Base-by-base conservation (phyloP, 495 filamentous ascomycete genomes). In the Opeltia flavorubescens region DNA sequence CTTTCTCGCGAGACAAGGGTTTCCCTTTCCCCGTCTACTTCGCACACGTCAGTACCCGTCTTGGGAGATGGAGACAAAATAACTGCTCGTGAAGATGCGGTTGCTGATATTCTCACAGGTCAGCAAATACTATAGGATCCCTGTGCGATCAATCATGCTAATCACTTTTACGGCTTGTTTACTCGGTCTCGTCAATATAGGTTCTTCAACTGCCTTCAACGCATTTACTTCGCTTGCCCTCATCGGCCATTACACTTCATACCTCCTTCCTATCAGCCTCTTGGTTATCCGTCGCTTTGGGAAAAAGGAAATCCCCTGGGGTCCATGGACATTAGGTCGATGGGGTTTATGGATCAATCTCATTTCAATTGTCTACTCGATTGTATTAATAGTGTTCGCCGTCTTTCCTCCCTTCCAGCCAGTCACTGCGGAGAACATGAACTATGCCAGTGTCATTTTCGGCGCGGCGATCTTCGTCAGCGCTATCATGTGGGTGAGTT, bases 1-100 rank as follows among this genome's bases (percentile, higher is more conserved):
- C 67, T 2, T 76, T 78, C 44, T 66, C 70, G 2, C 57, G 72
- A 12, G 73, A 77, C 46, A 49, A 60, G 15, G 72, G 68, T 9
- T 46, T 71, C 18, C 69, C 72, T 1, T 68, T 62, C 43, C 63
- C 63, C 38, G 55, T 42, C 15, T 65, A 54, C 33, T 31, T 70
- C 38, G 56, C 59, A 29, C 43, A 45, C 12, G 61, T 63, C 52
- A 51, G 61, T 59, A 25, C 18, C 34, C 17, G 15, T 12, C 20
- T 28, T 24, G n/a, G n/a, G n/a, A n/a, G n/a, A n/a, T n/a, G n/a
- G n/a, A n/a, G n/a, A n/a, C n/a, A n/a, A n/a, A n/a, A n/a, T n/a
- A n/a, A n/a, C n/a, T n/a, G n/a, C n/a, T n/a, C n/a, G n/a, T n/a
- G n/a, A n/a, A n/a, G n/a, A n/a, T n/a, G n/a, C n/a, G n/a, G 6